A percentile compares a stretch with the other conserved stretches of the same genome.
Conservation (phyloP, 176 grass and related monocot genomes). For the Ampelocalamus luodianensis region DNA sequence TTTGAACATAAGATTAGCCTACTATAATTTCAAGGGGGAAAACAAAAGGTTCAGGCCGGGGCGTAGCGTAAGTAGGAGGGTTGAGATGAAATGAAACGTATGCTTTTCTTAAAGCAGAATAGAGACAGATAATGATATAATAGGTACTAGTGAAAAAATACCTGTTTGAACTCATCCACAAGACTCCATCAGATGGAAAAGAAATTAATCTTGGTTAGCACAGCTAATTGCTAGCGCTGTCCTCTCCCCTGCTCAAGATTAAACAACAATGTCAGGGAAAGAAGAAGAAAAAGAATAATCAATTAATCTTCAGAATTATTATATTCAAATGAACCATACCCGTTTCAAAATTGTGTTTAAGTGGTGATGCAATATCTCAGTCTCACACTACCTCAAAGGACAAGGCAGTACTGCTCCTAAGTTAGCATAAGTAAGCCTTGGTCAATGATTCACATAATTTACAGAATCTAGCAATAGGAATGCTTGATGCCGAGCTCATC, state of each 20-base stretch:
- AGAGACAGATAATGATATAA: background rate
- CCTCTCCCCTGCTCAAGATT: conserved; percentile 13
- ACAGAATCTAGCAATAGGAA: background rate
- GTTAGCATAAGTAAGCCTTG: background rate
- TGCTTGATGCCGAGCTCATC: background rate
- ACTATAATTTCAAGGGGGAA: background rate
- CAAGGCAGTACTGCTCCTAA: background rate
- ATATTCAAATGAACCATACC: conserved; percentile 1
- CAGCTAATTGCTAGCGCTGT: background rate
- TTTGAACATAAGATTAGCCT: background rate
- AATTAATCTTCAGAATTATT: background rate
- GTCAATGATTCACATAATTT: conserved; percentile 21
- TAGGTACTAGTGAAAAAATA: conserved; percentile 7
- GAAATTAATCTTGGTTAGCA: conserved; percentile 13
- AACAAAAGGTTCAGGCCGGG: background rate
- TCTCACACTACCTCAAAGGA: background rate
- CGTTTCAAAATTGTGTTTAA: background rate
- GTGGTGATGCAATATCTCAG: background rate
- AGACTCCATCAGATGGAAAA: background rate
- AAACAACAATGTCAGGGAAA: background rate
- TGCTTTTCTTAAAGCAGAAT: background rate
- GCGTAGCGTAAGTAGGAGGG: background rate
- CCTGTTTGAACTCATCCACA: conserved; percentile 14
- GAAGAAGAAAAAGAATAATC: background rate
- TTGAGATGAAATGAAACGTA: conserved; percentile 3